phyloP scores from a whole-genome alignment of 805 yeast genomes.

The Debaryomyces hansenii region DNA sequence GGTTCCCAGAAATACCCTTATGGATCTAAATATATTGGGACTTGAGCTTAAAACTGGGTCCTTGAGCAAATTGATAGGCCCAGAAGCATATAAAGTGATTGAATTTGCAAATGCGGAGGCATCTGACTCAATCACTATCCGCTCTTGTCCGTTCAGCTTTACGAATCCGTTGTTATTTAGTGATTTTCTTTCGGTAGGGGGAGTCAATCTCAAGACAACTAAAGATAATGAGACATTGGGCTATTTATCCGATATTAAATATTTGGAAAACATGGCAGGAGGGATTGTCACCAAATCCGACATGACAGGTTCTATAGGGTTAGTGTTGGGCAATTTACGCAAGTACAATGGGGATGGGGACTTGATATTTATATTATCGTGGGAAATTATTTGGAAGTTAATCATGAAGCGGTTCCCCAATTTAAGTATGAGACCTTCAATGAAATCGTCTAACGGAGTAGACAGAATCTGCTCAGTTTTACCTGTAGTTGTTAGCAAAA shows the following conservation, averaged over 20 bases:
- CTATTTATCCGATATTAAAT: constrained; percentile 40
- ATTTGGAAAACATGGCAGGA: constrained; percentile 48
- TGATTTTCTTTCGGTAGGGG: constrained; percentile 22
- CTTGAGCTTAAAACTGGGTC: background rate
- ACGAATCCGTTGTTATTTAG: constrained; percentile 31
- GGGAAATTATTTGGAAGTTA: constrained; percentile 18
- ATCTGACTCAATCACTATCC: constrained; percentile 15
- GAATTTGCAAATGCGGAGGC: constrained; percentile 1
- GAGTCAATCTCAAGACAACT: constrained; percentile 22
- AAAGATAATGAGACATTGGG: constrained; percentile 13
- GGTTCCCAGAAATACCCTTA: background rate
- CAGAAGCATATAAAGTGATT: background rate
- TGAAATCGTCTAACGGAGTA: background rate
- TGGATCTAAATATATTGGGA: constrained; percentile 3
- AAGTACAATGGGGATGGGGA: constrained; percentile 49
- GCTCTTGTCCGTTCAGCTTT: constrained; percentile 28
- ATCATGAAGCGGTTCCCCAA: background rate
- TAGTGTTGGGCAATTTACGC: constrained; percentile 37
- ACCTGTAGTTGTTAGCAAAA: constrained; percentile 15
- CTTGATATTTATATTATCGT: constrained; percentile 30
- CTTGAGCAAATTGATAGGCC: background rate
- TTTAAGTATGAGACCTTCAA: background rate
- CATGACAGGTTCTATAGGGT: constrained; percentile 26
- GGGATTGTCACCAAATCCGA: constrained; percentile 22
- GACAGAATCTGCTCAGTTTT: constrained; percentile 10